Percentiles rank a stretch among this genome's conserved stretches.
Evolutionary conservation across 2,329 filamentous ascomycete species (phyloP).

Genomic region (Phaeomoniella chlamydospora): DNA sequence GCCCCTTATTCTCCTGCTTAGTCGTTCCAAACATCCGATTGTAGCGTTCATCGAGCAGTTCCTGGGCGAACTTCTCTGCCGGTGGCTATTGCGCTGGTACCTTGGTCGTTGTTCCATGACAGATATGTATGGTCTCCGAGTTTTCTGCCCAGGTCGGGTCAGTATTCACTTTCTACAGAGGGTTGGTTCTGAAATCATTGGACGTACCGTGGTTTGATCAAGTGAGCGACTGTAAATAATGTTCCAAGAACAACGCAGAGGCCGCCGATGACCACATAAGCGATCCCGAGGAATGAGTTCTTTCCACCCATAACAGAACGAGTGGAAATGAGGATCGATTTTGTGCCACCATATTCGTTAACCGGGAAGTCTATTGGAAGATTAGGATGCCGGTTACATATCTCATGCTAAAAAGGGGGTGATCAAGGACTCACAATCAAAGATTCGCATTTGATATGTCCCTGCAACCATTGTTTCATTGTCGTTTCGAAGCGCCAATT

Average conservation of each 20-base stretch:
- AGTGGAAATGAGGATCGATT: constrained; percentile 55
- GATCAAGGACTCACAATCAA: constrained; percentile 65
- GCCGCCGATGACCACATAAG: constrained; percentile 86
- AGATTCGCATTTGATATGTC: constrained; percentile 61
- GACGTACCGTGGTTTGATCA: constrained; percentile 73
- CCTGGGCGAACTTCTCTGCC: constrained; percentile 39
- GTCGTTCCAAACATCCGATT: no score
- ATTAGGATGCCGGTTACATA: no score
- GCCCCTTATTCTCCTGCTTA: no score
- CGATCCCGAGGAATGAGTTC: constrained; percentile 92
- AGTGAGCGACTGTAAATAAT: constrained; percentile 77
- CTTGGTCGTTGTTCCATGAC: constrained; percentile 73
- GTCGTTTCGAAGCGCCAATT: constrained; percentile 77
- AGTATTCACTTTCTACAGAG: constrained; percentile 1
- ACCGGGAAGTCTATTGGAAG: constrained; percentile 66
- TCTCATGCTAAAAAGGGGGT: constrained; percentile 14
- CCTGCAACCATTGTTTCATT: constrained; percentile 51
- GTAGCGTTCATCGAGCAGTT: constrained; percentile 8
- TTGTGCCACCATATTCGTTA: constrained; percentile 27
- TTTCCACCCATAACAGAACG: constrained; percentile 81
- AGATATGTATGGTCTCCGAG: constrained; percentile 95
- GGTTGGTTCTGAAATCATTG: background rate
- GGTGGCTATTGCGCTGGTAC: constrained; percentile 38
- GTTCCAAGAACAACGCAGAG: constrained; percentile 80
- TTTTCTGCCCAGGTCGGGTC: constrained; percentile 49